A percentile compares a stretch with the other conserved stretches of the same genome.
Evolutionary conservation across 2,329 filamentous ascomycete species (phyloP).

Genomic region (Aspergillus tubingensis): DNA sequence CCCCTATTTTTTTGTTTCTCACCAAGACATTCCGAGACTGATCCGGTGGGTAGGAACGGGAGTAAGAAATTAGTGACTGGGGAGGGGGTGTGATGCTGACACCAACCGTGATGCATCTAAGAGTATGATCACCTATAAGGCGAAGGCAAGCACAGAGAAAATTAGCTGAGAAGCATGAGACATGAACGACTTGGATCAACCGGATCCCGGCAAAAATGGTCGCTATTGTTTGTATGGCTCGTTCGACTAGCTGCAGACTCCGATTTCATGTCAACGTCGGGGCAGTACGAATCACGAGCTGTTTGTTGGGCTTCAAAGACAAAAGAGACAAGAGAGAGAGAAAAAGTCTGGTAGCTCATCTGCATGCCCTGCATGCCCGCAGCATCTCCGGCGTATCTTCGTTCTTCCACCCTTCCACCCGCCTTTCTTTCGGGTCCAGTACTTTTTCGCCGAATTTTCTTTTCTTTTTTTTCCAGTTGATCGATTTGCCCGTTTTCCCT

Average conservation of each 20-base stretch:
- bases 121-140: not conserved
- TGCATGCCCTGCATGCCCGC: not conserved
- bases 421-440: not conserved
- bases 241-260: too few relatives aligned
- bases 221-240: not conserved
- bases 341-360: not conserved
- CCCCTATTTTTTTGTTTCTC: not conserved
- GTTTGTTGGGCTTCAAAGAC: not conserved
- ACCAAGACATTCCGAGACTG: not conserved
- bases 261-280: not conserved
- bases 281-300: not conserved
- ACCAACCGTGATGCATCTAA: not conserved
- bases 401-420: not conserved
- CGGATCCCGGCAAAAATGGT: conserved; percentile 2
- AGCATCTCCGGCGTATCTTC: not conserved
- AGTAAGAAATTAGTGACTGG: not conserved
- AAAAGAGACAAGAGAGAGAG: too few relatives aligned
- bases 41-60: not conserved
- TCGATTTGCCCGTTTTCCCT: not conserved
- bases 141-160: not conserved
- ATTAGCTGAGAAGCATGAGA: not conserved
- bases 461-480: not conserved
- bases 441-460: not conserved
- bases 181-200: conserved; percentile 9
- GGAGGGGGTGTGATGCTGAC: not conserved